phyloP scores from a whole-genome alignment of 176 grass and related monocot species.

The Aegilops sharonensis region DNA sequence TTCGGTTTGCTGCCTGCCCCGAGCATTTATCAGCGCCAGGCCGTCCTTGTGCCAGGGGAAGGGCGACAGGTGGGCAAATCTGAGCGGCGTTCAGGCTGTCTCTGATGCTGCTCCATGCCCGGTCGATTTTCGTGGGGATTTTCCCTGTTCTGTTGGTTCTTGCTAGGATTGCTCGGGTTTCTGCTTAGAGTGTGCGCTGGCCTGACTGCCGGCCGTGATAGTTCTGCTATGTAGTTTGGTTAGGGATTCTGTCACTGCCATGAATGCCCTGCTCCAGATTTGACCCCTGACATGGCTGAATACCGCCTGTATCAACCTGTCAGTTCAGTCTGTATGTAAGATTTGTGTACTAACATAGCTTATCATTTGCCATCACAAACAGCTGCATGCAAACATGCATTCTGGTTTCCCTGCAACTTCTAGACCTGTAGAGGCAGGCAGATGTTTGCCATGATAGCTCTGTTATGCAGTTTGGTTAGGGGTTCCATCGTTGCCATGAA shows the following conservation, averaged over 20 bases:
- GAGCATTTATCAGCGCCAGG: background rate
- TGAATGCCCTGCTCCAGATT: background rate
- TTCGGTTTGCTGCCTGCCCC: too few relatives aligned
- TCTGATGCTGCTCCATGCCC: background rate
- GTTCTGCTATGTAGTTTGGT: background rate
- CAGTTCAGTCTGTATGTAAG: background rate
- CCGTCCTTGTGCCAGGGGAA: background rate
- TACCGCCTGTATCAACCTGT: background rate
- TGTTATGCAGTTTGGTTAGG: background rate
- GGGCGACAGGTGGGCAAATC: background rate
- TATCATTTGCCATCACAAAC: background rate
- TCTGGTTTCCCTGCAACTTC: background rate
- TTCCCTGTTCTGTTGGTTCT: background rate
- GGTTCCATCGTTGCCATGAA: too few relatives aligned
- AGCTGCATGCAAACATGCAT: background rate
- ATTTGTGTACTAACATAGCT: background rate
- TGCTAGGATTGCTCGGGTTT: background rate
- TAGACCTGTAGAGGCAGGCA: background rate
- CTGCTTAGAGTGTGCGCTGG: background rate
- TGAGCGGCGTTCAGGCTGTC: background rate
- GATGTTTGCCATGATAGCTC: background rate
- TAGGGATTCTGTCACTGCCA: background rate
- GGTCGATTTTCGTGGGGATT: background rate
- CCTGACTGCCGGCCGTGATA: background rate
- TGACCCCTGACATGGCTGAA: background rate